phyloP scores from a whole-genome alignment of 75 land plant genomes.

The Isoetes taiwanensis region DNA sequence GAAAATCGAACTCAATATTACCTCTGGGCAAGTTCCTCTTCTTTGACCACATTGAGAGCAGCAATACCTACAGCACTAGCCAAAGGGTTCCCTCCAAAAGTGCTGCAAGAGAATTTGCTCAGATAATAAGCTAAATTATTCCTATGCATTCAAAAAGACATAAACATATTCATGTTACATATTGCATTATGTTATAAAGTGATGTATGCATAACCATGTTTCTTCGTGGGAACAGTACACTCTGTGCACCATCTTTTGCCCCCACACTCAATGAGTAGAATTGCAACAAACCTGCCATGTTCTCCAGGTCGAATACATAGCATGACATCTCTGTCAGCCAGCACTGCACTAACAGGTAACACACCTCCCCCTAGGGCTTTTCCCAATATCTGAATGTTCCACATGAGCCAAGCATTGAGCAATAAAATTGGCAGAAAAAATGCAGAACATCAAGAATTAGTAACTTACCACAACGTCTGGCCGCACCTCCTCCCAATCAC shows the following conservation, averaged over 20 bases:
- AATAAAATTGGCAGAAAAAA: neutral
- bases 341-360: slow-evolving; percentile 94
- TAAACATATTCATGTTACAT: no score
- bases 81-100: slow-evolving; percentile 97
- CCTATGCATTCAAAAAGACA: no score
- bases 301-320: slow-evolving; percentile 90
- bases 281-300: slow-evolving; percentile 99
- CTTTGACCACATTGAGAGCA: slow-evolving; percentile 64
- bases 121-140: no score
- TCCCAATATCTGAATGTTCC: slow-evolving; percentile 58
- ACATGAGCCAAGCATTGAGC: neutral
- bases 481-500: slow-evolving; percentile 90
- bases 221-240: no score
- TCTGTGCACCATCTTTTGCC: no score
- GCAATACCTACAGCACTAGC: slow-evolving; percentile 96
- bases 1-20: slow-evolving; percentile 9
- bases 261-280: no score
- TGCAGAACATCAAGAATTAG: neutral
- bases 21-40: slow-evolving; percentile 84
- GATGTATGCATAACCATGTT: no score
- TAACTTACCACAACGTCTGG: slow-evolving; percentile 90
- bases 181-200: no score
- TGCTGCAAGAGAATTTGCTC: no score
- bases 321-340: slow-evolving; percentile 90
- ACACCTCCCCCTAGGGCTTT: slow-evolving; percentile 98